Evolutionary conservation across 2,329 filamentous ascomycete genomes (phyloP).

Genomic region (Cercospora citrullina): DNA sequence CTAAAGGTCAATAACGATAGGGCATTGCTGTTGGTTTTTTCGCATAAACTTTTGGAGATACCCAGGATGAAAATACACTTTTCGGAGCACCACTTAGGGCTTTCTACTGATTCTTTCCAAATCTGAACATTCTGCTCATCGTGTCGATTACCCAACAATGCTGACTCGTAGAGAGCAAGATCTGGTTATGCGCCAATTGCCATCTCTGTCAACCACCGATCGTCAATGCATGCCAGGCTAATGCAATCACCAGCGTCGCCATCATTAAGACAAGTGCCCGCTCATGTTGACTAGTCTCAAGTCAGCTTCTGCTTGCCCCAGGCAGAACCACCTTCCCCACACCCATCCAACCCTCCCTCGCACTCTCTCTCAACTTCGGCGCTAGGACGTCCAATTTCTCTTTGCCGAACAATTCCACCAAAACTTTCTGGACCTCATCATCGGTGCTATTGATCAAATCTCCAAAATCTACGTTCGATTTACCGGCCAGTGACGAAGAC

Average conservation of each 20-base stretch:
- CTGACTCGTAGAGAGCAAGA: background rate
- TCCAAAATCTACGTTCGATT: conserved; percentile 33
- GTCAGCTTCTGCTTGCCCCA: background rate
- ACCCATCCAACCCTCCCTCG: conserved; percentile 36
- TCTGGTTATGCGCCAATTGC: background rate
- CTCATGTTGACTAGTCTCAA: background rate
- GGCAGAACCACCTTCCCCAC: conserved; percentile 26
- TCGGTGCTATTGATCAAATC: conserved; percentile 25
- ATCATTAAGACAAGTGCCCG: background rate
- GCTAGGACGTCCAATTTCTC: conserved; percentile 12
- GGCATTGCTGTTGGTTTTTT: background rate
- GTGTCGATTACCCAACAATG: background rate
- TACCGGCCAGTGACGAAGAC: conserved; percentile 10
- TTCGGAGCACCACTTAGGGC: background rate
- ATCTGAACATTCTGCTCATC: background rate
- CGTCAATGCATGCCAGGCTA: background rate
- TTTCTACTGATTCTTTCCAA: background rate
- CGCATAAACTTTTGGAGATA: background rate
- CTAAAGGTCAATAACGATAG: background rate
- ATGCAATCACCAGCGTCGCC: background rate
- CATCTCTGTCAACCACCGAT: background rate
- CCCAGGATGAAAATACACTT: background rate
- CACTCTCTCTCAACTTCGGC: conserved; percentile 23
- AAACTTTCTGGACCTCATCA: conserved; percentile 19
- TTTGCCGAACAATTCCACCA: conserved; percentile 18